Evolutionary conservation across 177 flowering plant genomes (phyloP), one percentile per base, ranked within the genome.

Genomic region (Telopea speciosissima): DNA sequence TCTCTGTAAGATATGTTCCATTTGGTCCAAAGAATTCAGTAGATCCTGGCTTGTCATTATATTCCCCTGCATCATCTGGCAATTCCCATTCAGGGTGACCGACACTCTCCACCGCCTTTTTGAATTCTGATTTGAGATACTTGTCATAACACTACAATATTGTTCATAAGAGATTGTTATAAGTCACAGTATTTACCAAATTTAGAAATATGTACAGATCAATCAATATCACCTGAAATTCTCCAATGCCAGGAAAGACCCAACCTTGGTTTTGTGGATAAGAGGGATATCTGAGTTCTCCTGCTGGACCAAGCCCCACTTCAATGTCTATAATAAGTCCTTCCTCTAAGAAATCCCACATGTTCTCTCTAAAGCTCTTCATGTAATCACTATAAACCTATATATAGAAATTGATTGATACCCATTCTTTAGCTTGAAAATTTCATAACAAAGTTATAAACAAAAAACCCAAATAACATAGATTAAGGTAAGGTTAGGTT

Each of bases 161-260:
- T n/a, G n/a, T n/a, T 65, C 24, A 1, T 63, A 14, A 28, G n/a
- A 63, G n/a, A 63, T 24, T 60, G 63, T 60, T 24, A 11, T 33
- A 60, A 28, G 31, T 28, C 31, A 28, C 31, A 28, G 31, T 28
- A 1, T 28, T 1, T 28, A 33, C 40, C 40, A 33, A 33, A 33
- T 6, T 5, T 2, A 33, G 5, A n/a, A n/a, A n/a, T n/a, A n/a
- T n/a, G 1, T 1, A 4, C 7, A 40, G 59, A 36, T 36, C 3
- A 44, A 45, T 12, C 14, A 75, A 26, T 40, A 24, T 72, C 68
- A 86, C 90, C 88, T 87, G 90, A 69, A 87, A 90, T 79, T 90
- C 97, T 73, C 97, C 96, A 49, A 90, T 91, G 16, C 98, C 98
- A 9, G 97, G 98, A 63, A 86, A 93, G 54, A 67, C 79, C 98